Evolutionary conservation across 2,329 filamentous ascomycete genomes (phyloP).

Genomic region (Aspergillus oerlinghausenensis): DNA sequence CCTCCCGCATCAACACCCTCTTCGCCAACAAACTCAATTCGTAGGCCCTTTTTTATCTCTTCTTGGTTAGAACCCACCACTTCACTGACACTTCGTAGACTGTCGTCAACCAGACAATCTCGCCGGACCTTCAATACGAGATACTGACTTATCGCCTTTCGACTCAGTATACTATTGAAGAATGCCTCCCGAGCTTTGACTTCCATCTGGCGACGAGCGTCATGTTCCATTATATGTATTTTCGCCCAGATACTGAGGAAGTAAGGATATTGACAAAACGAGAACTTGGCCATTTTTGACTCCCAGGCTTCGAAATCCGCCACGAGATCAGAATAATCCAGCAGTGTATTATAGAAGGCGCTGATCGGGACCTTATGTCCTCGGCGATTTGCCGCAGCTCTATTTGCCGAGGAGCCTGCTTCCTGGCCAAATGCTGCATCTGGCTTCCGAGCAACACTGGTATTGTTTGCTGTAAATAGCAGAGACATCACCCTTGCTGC

Average conservation of each 20-base stretch:
- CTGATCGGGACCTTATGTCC: conserved; percentile 72
- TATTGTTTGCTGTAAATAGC: conserved; percentile 76
- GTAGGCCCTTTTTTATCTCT: conserved; percentile 84
- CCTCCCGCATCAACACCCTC: conserved; percentile 90
- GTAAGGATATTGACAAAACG: conserved; percentile 90
- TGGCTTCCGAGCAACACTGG: conserved; percentile 35
- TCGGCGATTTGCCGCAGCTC: conserved; percentile 44
- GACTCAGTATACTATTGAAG: conserved; percentile 79
- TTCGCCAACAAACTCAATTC: conserved; percentile 80
- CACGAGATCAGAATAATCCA: conserved; percentile 82
- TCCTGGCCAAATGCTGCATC: conserved; percentile 25
- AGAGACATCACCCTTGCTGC: conserved; percentile 75
- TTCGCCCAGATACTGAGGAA: conserved; percentile 89
- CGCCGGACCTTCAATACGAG: conserved; percentile 72
- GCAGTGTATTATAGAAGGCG: conserved; percentile 80
- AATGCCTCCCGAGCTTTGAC: conserved; percentile 83
- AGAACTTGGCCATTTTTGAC: conserved; percentile 65
- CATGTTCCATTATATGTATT: conserved; percentile 82
- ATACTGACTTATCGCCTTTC: conserved; percentile 69
- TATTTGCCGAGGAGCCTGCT: conserved; percentile 33
- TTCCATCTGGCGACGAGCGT: conserved; percentile 84
- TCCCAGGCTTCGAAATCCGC: conserved; percentile 89
- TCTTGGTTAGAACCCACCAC: conserved; percentile 75
- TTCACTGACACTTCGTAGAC: conserved; percentile 76
- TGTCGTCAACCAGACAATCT: conserved; percentile 85